Evolutionary conservation across 306 rosid genomes (phyloP).

Genomic region (Gleditsia sinensis): DNA sequence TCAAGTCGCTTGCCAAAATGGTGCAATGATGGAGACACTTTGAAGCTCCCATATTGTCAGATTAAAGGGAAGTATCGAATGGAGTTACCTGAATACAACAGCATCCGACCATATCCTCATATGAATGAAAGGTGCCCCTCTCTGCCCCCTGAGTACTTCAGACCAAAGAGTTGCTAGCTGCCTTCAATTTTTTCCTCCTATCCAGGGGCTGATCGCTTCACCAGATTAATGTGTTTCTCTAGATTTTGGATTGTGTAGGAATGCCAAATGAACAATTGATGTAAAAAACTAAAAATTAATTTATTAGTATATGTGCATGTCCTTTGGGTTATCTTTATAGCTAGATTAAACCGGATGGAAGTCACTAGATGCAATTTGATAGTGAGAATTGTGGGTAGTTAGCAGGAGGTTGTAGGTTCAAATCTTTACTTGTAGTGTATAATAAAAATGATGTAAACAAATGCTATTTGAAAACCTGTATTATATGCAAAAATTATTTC

Average conservation of each 20-base stretch:
- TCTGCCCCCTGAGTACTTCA: slow-evolving; percentile 75
- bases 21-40: slow-evolving; percentile 83
- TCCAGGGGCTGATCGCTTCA: slow-evolving; percentile 22
- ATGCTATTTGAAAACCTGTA: slow-evolving; percentile 18
- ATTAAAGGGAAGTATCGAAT: slow-evolving; percentile 84
- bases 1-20: slow-evolving; percentile 83
- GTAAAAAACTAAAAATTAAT: not conserved
- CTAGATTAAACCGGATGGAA: slow-evolving; percentile 30
- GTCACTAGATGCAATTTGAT: too few species aligned
- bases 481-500: not conserved
- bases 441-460: too few species aligned
- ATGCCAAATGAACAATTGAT: slow-evolving; percentile 18
- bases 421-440: too few species aligned
- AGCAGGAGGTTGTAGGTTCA: too few species aligned
- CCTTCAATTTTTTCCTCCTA: slow-evolving; percentile 17
- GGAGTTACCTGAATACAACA: slow-evolving; percentile 90
- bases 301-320: slow-evolving; percentile 34
- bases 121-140: slow-evolving; percentile 98
- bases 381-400: too few species aligned
- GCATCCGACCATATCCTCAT: slow-evolving; percentile 69
- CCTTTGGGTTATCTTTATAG: slow-evolving; percentile 21
- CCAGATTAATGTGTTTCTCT: slow-evolving; percentile 7
- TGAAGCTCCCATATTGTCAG: slow-evolving; percentile 93
- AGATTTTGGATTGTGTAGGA: slow-evolving; percentile 15
- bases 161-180: slow-evolving; percentile 68